Evolutionary conservation across 179 eudicot genomes (phyloP).

Genomic region (Gypsophila paniculata): DNA sequence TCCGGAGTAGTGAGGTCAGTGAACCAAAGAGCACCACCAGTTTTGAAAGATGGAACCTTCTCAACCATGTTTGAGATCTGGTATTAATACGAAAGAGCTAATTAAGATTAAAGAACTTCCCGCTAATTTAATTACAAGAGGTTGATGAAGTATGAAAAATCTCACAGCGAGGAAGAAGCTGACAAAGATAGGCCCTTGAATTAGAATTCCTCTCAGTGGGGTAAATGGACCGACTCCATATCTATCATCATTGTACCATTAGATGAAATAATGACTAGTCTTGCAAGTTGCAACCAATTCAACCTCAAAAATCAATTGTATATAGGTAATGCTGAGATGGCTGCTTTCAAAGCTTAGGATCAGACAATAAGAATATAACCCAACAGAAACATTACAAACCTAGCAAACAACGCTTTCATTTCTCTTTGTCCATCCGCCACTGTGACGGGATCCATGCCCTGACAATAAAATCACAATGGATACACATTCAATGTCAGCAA

Average conservation of each 20-base stretch:
- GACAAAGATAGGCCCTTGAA: constrained; percentile 71
- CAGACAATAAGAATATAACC: background rate
- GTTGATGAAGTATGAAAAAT: background rate
- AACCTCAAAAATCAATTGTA: background rate
- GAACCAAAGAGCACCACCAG: constrained; percentile 78
- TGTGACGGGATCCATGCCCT: constrained; percentile 67
- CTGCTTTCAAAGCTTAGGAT: background rate
- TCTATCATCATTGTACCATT: constrained; percentile 17
- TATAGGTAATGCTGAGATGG: background rate
- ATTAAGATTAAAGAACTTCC: background rate
- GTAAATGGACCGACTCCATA: constrained; percentile 62
- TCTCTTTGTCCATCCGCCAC: constrained; percentile 57
- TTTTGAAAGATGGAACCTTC: constrained; percentile 74
- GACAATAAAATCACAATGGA: constrained; percentile 17
- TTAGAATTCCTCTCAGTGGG: constrained; percentile 64
- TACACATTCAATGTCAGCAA: background rate
- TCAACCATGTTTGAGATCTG: constrained; percentile 82
- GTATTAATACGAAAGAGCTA: background rate
- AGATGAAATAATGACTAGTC: background rate
- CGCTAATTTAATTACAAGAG: background rate
- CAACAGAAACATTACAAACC: constrained; percentile 37
- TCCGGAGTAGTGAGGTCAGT: constrained; percentile 85
- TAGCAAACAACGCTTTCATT: constrained; percentile 49
- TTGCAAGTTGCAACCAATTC: background rate
- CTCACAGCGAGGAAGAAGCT: constrained; percentile 89